Conservation (phyloP, 2,329 filamentous ascomycete genomes). For the Hypoxylon sp. region DNA sequence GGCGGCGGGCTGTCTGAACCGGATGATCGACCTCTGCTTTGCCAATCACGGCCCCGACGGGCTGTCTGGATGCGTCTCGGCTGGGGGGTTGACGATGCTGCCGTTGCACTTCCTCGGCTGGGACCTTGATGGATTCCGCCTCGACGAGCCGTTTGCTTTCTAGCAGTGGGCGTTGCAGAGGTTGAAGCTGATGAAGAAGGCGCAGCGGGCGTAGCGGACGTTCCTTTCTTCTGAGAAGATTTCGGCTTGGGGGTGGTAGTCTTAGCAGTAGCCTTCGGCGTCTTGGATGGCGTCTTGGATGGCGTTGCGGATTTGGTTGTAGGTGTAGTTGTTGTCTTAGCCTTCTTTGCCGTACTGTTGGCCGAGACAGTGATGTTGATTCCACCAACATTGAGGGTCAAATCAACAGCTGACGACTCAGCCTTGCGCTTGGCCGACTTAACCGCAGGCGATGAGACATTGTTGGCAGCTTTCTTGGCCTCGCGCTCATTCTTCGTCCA, state of each 20-base stretch:
- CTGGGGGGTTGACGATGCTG: slow-evolving; percentile 3
- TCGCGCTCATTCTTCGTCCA: slow-evolving; percentile 67
- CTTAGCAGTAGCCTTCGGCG: slow-evolving; percentile 15
- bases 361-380: slow-evolving; percentile 51
- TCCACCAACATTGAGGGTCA: slow-evolving; percentile 49
- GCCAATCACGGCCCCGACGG: slow-evolving; percentile 49
- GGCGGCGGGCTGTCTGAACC: slow-evolving; percentile 40
- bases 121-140: slow-evolving; percentile 44
- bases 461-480: slow-evolving; percentile 59
- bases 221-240: slow-evolving; percentile 17
- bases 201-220: slow-evolving; percentile 18
- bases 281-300: slow-evolving; percentile 10
- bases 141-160: slow-evolving; percentile 45
- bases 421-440: slow-evolving; percentile 55
- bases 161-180: slow-evolving; percentile 19
- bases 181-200: slow-evolving; percentile 15
- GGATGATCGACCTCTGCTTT: slow-evolving; percentile 47
- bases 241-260: slow-evolving; percentile 37
- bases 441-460: slow-evolving; percentile 11
- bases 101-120: slow-evolving; percentile 20
- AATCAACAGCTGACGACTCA: slow-evolving; percentile 47
- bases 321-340: slow-evolving; percentile 45
- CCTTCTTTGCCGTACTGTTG: slow-evolving; percentile 48
- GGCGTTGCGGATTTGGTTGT: slow-evolving; percentile 30
- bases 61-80: slow-evolving; percentile 46